Evolutionary conservation across 31 red algal genomes (phyloP), one percentile per base, ranked within the genome.

Genomic region (Asparagopsis taxiformis): DNA sequence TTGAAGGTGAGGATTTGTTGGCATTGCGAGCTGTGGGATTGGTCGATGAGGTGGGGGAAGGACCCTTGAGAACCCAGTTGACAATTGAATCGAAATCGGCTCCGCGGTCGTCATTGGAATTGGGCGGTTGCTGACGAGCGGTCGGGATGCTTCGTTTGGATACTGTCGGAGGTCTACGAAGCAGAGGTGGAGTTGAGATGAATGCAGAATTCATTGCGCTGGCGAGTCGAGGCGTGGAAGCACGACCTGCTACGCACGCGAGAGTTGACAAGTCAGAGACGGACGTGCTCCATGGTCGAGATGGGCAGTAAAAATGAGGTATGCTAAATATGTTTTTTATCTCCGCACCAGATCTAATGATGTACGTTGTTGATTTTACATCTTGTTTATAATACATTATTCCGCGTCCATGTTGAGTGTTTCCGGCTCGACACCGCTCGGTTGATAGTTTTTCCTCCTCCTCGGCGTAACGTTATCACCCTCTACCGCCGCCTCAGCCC

Each of bases 361-460:
- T n/a, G n/a, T n/a, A n/a, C n/a, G n/a, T n/a, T n/a, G n/a, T n/a
- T n/a, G n/a, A n/a, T n/a, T n/a, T n/a, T n/a, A n/a, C n/a, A n/a
- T n/a, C n/a, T n/a, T n/a, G n/a, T n/a, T n/a, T n/a, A n/a, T n/a
- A n/a, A n/a, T n/a, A n/a, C n/a, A n/a, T n/a, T n/a, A n/a, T 9
- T 46, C 41, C 41, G 8, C 41, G 13, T 46, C 41, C 6, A 46
- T 46, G 13, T 9, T 13, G 6, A 46, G 41, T 9, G 41, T 6
- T 22, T 67, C 15, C 63, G 28, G 63, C 38, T 67, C 63, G 19
- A 46, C 37, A 43, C 63, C 63, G 5, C 37, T 67, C 13, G 63
- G 63, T 36, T 67, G 31, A 43, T 67, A 67, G 28, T 67, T 67
- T 36, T 67, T 67, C 35, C 25, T 67, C 63, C 37, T 67, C 63